These are phyloP conservation scores for Potentilla sterilis DNA, from an alignment of 306 rosid genomes.

Conservation along the genomic window DNA sequence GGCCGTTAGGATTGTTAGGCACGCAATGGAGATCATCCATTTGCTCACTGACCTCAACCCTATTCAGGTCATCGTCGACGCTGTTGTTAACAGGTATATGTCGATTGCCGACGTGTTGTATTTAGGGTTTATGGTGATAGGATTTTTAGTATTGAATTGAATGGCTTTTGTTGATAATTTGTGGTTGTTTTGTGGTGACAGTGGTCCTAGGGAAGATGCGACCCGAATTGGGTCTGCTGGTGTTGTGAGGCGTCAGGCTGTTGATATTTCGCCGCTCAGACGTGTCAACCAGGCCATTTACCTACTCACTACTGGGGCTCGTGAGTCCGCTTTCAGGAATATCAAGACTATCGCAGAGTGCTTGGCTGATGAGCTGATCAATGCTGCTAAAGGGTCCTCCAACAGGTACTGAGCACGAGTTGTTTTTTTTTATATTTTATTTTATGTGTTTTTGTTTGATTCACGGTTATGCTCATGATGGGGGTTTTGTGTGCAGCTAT, in stretches of 20 bases:
- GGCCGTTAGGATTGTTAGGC: conserved; percentile 15
- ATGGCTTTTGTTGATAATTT: not conserved
- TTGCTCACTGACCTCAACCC: conserved; percentile 22
- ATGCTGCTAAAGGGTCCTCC: conserved; percentile 19
- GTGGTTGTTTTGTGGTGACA: not conserved
- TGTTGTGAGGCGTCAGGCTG: conserved; percentile 26
- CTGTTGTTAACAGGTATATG: conserved; percentile 9
- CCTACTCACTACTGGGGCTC: conserved; percentile 15
- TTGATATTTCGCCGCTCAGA: conserved; percentile 15
- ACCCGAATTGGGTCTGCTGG: conserved; percentile 22
- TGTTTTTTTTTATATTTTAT: not conserved
- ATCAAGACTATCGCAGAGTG: conserved; percentile 15
- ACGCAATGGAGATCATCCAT: conserved; percentile 21
- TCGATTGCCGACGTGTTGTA: too few species aligned
- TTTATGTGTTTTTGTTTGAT: not conserved
- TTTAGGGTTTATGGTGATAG: not conserved
- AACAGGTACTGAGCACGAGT: not conserved
- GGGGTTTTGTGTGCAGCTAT: conserved; percentile 3
- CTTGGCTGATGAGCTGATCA: conserved; percentile 23
- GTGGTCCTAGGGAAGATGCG: conserved; percentile 23
- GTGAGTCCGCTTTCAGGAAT: conserved; percentile 18
- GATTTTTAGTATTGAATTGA: not conserved
- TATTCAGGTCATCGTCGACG: conserved; percentile 14
- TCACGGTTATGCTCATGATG: not conserved
- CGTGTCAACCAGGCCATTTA: conserved; percentile 23